phyloP scores from a whole-genome alignment of 2,329 filamentous ascomycete genomes.

The Cercospora canescens region DNA sequence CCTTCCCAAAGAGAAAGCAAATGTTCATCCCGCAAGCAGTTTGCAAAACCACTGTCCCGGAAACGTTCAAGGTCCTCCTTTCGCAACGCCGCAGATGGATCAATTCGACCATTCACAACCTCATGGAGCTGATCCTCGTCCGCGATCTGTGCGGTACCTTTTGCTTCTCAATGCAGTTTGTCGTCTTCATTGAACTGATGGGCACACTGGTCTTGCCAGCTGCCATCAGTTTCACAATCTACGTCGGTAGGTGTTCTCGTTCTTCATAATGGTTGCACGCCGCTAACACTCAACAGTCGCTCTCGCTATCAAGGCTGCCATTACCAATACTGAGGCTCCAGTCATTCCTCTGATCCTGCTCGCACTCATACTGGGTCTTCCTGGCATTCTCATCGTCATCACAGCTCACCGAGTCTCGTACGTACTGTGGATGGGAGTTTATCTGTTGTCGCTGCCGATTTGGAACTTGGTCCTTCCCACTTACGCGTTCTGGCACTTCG shows the following conservation, averaged over 20 bases:
- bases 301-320: slow-evolving; percentile 74
- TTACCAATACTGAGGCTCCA: slow-evolving; percentile 60
- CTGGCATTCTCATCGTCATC: slow-evolving; percentile 84
- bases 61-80: slow-evolving; percentile 85
- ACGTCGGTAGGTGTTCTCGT: slow-evolving; percentile 70
- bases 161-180: slow-evolving; percentile 99
- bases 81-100: slow-evolving; percentile 98
- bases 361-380: slow-evolving; percentile 87
- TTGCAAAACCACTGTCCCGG: slow-evolving; percentile 96
- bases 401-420: slow-evolving; percentile 93
- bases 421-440: slow-evolving; percentile 95
- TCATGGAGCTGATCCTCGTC: slow-evolving; percentile 96
- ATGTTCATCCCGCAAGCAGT: slow-evolving; percentile 98
- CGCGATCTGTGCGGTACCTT: slow-evolving; percentile 97
- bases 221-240: slow-evolving; percentile 95
- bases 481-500: slow-evolving; percentile 99
- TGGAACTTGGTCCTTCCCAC: slow-evolving; percentile 96
- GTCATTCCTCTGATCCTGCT: slow-evolving; percentile 89
- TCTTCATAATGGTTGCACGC: background rate
- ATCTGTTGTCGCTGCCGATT: slow-evolving; percentile 85
- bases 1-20: slow-evolving; percentile 98
- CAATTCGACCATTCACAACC: slow-evolving; percentile 97
- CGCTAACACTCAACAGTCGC: slow-evolving; percentile 60
- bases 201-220: slow-evolving; percentile 93
- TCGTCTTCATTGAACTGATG: slow-evolving; percentile 91